Base-by-base conservation (phyloP, 257 asterid genomes). In the Solanum lycopersicoides region DNA sequence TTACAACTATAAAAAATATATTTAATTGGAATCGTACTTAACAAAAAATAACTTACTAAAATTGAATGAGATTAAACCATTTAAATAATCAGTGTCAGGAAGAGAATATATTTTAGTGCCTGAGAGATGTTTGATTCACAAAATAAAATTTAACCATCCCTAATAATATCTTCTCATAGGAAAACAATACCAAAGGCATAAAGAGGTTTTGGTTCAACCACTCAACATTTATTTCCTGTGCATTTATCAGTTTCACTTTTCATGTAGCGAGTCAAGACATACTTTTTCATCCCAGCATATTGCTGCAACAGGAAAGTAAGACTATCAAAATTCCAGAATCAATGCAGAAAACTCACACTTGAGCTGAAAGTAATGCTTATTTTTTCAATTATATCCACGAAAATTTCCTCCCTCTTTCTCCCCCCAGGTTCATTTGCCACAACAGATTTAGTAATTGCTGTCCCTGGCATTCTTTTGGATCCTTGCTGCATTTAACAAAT, bases 351-450 rank as follows among this genome's bases (percentile, higher is more conserved):
- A 95, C 99, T 96, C 91, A 97, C 99, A 88, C 99, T 97, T 79
- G 99, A 96, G 94, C 99, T 97, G 88, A 97, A 97, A 71, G 99
- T 96, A 84, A 97, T 94, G 84, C 98, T 97, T 89, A 97, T 96
- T 92, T 97, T 97, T 94, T 97, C 99, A 90, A 97, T 97, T 85
- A 97, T 92, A 91, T 97, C 99, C 90, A 96, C 99, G 87, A 96
- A 97, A 68, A 97, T 96, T 91, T 97, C 99, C 94, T 96, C 99
- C 93, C 98, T 97, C 93, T 91, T 96, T 91, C 96, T 91, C 83
- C 99, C 99, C 79, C 97, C 99, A 14, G 99, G 98, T 88, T 97
- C 99, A 92, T 96, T 91, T 88, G 99, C 98, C 86, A 97, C 98
- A 86, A 96, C 98, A 90, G 99, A 96, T 87, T 97, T 95, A 86